Percentiles rank a stretch among this genome's conserved stretches.
phyloP scores from a whole-genome alignment of 768 basidiomycete genomes.

The Lactarius psammicola region DNA sequence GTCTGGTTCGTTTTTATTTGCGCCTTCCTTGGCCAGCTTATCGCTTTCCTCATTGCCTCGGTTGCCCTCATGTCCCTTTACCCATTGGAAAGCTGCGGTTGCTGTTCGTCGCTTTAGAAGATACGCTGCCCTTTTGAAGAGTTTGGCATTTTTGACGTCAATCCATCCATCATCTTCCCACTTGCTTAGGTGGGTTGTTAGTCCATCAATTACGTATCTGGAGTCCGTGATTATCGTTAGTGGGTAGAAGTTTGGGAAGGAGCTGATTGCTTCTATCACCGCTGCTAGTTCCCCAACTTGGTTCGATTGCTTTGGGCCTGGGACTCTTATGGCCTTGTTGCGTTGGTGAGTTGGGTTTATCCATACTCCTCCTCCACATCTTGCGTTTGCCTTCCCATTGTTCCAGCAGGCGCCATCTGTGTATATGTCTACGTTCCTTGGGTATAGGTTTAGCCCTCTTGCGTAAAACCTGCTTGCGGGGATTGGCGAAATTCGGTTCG shows the following conservation, averaged over 20 bases:
- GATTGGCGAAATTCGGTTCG: no score
- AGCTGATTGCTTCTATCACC: not conserved
- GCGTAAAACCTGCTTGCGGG: no score
- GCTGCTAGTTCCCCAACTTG: not conserved
- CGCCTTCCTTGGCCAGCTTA: not conserved
- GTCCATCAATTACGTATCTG: not conserved
- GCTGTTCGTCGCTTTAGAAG: not conserved
- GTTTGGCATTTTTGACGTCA: not conserved
- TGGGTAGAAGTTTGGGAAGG: rapidly evolving
- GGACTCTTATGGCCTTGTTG: not conserved
- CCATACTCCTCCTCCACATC: no score
- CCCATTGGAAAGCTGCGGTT: not conserved
- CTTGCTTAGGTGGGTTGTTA: not conserved
- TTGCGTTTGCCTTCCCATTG: no score
- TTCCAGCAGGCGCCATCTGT: no score
- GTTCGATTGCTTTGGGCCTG: not conserved
- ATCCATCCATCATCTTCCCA: constrained; percentile 10
- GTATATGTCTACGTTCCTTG: no score
- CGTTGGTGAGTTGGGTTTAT: no score
- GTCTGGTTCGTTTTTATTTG: not conserved
- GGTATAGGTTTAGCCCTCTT: no score
- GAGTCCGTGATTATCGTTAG: not conserved
- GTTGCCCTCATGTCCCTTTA: not conserved
- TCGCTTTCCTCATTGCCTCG: not conserved
- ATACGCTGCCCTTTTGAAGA: not conserved